Percentiles rank a stretch among this genome's conserved stretches.
These are phyloP conservation scores for Amanita pallidorosea DNA, from an alignment of 768 basidiomycete species.

Conservation along the genomic window DNA sequence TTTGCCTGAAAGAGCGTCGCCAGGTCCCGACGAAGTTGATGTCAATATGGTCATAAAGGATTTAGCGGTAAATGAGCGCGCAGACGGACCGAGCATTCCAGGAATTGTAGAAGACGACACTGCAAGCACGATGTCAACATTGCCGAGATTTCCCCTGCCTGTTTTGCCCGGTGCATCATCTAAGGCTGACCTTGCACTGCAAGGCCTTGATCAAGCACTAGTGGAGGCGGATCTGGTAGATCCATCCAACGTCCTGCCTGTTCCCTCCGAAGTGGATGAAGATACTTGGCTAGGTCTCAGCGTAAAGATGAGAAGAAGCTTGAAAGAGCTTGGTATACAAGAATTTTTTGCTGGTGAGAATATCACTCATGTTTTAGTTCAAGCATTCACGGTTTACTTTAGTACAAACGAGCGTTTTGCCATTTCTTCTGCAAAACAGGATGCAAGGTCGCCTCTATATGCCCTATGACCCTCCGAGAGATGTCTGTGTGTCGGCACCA, in stretches of 20 bases:
- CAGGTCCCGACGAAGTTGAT: not conserved
- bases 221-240: constrained; percentile 61
- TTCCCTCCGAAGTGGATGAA: constrained; percentile 30
- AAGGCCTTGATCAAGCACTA: constrained; percentile 70
- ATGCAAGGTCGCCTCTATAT: constrained; percentile 41
- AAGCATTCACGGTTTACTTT: constrained; percentile 4
- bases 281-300: constrained; percentile 42
- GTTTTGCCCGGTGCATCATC: constrained; percentile 58
- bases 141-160: constrained; percentile 66
- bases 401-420: constrained; percentile 89
- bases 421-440: constrained; percentile 55
- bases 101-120: constrained; percentile 10
- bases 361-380: not conserved
- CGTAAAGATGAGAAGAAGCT: constrained; percentile 45
- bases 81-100: constrained; percentile 4
- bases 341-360: constrained; percentile 81
- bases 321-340: constrained; percentile 70
- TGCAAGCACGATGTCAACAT: constrained; percentile 21
- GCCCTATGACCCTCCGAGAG: constrained; percentile 56
- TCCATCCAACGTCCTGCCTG: constrained; percentile 32
- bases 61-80: not conserved
- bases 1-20: not conserved
- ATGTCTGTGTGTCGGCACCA: constrained; percentile 92
- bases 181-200: constrained; percentile 57
- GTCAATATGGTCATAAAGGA: not conserved